These are phyloP conservation scores for Saturnispora bothae DNA, from an alignment of 805 yeast genomes.

Conservation along the genomic window DNA sequence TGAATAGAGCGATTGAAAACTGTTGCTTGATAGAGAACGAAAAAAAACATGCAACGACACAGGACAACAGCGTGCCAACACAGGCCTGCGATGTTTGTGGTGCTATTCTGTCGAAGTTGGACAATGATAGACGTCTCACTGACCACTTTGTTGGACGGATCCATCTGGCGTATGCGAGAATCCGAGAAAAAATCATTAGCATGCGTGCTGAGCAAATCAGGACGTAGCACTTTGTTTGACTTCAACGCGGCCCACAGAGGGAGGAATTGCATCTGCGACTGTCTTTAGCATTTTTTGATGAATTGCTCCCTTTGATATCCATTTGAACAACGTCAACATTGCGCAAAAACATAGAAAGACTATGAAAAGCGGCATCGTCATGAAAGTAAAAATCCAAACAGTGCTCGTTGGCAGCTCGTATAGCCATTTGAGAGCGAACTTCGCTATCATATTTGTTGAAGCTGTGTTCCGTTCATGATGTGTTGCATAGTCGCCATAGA, in stretches of 20 bases:
- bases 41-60: neutral
- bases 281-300: constrained; percentile 7
- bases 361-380: too few relatives aligned
- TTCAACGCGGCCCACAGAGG: constrained; percentile 25
- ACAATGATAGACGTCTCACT: constrained; percentile 78
- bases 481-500: neutral
- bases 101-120: constrained; percentile 75
- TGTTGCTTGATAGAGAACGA: neutral
- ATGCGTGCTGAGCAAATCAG: constrained; percentile 19
- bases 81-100: constrained; percentile 90
- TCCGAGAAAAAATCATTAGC: constrained; percentile 47
- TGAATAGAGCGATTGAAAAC: constrained; percentile 1
- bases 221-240: constrained; percentile 1
- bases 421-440: too few relatives aligned
- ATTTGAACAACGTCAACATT: too few relatives aligned
- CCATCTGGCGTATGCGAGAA: constrained; percentile 71
- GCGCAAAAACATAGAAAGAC: too few relatives aligned
- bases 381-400: too few relatives aligned
- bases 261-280: constrained; percentile 26
- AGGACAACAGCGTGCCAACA: constrained; percentile 3
- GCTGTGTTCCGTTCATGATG: neutral
- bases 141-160: constrained; percentile 86
- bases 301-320: too few relatives aligned
- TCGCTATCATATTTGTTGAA: neutral
- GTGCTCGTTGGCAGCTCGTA: too few relatives aligned